Evolutionary conservation across 768 basidiomycete species (phyloP).

Genomic region (Neoboletus brunneissimus): DNA sequence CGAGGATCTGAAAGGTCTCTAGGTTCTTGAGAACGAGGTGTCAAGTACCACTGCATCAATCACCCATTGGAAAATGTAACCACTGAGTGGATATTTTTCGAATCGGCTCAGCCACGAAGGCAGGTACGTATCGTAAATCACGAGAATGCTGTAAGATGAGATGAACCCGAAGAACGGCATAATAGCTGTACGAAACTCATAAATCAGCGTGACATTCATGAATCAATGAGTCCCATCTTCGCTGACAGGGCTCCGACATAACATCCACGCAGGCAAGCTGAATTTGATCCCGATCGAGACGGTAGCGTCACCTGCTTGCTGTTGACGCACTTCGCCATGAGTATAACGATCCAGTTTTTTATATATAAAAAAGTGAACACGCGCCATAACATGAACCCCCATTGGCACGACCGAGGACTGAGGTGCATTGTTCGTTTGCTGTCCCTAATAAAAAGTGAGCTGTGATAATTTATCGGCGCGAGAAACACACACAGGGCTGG

Average conservation of each 20-base stretch:
- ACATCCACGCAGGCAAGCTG: background rate
- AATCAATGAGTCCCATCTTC: background rate
- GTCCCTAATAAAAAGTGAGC: background rate
- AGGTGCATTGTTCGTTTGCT: background rate
- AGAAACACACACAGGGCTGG: no score
- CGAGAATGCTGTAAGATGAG: background rate
- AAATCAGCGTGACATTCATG: background rate
- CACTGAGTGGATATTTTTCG: no score
- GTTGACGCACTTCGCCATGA: background rate
- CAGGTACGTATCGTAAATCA: background rate
- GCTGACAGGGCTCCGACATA: background rate
- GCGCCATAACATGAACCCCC: background rate
- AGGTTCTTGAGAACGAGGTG: no score
- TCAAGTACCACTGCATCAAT: no score
- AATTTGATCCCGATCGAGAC: background rate
- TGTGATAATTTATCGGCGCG: background rate
- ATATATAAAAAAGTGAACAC: background rate
- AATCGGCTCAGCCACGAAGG: no score
- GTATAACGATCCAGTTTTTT: no score
- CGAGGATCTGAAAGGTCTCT: no score
- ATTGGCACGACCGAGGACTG: background rate
- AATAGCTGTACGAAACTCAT: background rate
- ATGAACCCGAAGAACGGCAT: no score
- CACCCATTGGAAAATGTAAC: no score
- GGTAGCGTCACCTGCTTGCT: background rate